Percentiles rank a stretch among this genome's conserved stretches.
Evolutionary conservation across 1,284 basidiomycete genomes (phyloP).

Genomic region (Phlebopus sp.): DNA sequence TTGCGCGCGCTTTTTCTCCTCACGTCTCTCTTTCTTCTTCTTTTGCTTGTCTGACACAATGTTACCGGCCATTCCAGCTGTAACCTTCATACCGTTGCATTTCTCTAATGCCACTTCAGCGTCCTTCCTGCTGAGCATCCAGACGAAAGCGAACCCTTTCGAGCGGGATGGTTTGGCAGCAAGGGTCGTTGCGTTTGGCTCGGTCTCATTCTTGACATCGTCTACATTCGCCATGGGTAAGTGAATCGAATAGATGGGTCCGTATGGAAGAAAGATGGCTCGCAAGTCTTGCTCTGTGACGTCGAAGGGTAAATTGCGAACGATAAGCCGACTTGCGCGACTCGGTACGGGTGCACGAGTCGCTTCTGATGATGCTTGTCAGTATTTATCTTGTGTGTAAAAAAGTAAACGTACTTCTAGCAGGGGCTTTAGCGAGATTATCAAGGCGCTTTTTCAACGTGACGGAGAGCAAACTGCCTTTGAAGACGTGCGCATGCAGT

Average conservation of each 20-base stretch:
- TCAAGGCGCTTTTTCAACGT: constrained; percentile 88
- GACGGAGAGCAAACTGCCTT: constrained; percentile 84
- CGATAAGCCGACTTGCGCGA: constrained; percentile 81
- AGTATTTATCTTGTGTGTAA: neutral
- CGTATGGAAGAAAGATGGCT: constrained; percentile 84
- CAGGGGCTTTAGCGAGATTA: constrained; percentile 52
- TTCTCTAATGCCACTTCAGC: constrained; percentile 83
- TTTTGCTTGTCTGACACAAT: constrained; percentile 74
- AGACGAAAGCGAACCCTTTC: constrained; percentile 94
- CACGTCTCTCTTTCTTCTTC: constrained; percentile 62
- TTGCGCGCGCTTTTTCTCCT: constrained; percentile 51
- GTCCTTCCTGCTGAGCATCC: constrained; percentile 86
- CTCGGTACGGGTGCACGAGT: constrained; percentile 34
- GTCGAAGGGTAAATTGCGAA: constrained; percentile 88
- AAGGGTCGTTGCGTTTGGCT: constrained; percentile 29
- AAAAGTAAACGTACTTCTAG: constrained; percentile 23
- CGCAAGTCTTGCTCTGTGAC: constrained; percentile 85
- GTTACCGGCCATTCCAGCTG: constrained; percentile 64
- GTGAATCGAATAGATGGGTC: constrained; percentile 84
- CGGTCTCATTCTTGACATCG: constrained; percentile 23
- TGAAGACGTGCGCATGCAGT: constrained; percentile 93
- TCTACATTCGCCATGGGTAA: constrained; percentile 53
- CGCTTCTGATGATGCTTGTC: constrained; percentile 28
- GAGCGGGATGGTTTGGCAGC: constrained; percentile 34
- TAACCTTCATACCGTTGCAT: constrained; percentile 78